Evolutionary conservation across 257 asterid genomes (phyloP).

Genomic region (Nicotiana paniculata): DNA sequence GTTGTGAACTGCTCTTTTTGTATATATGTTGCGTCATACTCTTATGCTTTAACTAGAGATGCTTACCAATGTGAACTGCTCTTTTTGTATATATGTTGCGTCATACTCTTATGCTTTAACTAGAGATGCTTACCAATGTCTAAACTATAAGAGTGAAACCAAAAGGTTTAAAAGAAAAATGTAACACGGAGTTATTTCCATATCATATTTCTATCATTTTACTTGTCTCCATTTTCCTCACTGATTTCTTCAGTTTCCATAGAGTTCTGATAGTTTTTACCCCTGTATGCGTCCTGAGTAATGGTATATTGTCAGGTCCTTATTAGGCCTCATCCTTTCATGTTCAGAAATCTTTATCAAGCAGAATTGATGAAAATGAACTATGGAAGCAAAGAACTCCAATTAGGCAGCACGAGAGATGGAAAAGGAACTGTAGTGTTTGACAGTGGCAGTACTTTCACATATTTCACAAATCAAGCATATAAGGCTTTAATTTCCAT

Average conservation of each 20-base stretch:
- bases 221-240: neutral
- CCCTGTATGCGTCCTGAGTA: neutral
- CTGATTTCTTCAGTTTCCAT: neutral
- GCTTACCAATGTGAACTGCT: no score
- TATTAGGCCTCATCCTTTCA: slow-evolving; percentile 1
- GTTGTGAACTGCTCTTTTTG: neutral
- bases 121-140: neutral
- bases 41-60: neutral
- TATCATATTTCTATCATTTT: neutral
- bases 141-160: neutral
- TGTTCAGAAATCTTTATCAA: slow-evolving; percentile 51
- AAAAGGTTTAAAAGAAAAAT: neutral
- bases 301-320: slow-evolving; percentile 6
- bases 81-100: no score
- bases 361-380: slow-evolving; percentile 46
- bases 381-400: slow-evolving; percentile 46
- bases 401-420: slow-evolving; percentile 21
- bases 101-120: neutral
- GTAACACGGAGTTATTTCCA: neutral
- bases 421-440: slow-evolving; percentile 40
- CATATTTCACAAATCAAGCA: slow-evolving; percentile 60
- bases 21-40: neutral
- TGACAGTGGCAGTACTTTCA: slow-evolving; percentile 69
- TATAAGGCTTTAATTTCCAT: slow-evolving; percentile 40
- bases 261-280: neutral